Evolutionary conservation across 148 eudicot genomes (phyloP).

Genomic region (Fallopia convolvulus): DNA sequence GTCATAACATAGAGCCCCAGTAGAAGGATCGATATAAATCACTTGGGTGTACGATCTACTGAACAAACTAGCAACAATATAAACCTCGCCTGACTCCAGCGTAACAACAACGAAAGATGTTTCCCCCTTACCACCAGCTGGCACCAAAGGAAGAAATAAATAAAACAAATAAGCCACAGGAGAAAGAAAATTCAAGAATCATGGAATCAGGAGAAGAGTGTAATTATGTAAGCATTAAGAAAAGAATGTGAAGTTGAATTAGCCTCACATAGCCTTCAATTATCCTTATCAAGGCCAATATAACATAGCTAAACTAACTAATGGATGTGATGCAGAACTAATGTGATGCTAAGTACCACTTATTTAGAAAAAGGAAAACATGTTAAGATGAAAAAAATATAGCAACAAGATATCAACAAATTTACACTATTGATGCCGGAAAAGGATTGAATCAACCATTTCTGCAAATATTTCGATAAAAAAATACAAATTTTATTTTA

Average conservation of each 20-base stretch:
- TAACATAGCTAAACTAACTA: neutral
- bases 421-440: neutral
- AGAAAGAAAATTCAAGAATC: neutral
- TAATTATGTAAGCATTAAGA: neutral
- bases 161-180: neutral
- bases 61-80: constrained; percentile 65
- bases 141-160: constrained; percentile 7
- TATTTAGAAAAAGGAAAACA: neutral
- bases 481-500: neutral
- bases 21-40: constrained; percentile 87
- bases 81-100: constrained; percentile 77
- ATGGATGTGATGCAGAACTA: neutral
- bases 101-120: constrained; percentile 76
- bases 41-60: constrained; percentile 70
- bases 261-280: neutral
- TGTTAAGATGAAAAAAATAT: neutral
- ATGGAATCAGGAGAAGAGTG: neutral
- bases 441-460: neutral
- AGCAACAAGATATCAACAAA: neutral
- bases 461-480: neutral
- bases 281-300: neutral
- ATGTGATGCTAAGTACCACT: neutral
- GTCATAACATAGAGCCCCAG: constrained; percentile 63
- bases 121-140: constrained; percentile 50
- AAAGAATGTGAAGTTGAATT: neutral